Evolutionary conservation across 345 rosid species (phyloP).

Genomic region (Trapa bicornis): DNA sequence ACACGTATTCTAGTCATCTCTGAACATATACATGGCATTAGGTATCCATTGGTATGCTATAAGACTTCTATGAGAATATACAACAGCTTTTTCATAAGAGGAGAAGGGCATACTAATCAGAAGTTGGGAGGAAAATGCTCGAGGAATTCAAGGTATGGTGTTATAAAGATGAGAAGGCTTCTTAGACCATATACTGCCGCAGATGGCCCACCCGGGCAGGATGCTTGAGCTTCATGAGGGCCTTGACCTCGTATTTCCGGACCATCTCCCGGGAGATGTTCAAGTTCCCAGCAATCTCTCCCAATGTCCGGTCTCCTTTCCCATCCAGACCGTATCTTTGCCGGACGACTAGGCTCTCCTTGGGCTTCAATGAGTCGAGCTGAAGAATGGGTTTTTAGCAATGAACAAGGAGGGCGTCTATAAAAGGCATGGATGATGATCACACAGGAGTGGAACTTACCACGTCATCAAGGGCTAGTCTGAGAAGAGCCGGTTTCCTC

Average conservation of each 20-base stretch:
- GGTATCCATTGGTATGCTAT: not conserved
- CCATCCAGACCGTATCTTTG: constrained; percentile 93
- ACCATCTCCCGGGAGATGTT: constrained; percentile 97
- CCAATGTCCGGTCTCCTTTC: constrained; percentile 81
- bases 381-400: not conserved
- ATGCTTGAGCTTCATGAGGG: constrained; percentile 93
- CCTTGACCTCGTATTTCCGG: constrained; percentile 89
- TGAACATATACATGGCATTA: too few species aligned
- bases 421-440: not conserved
- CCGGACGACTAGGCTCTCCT: constrained; percentile 87
- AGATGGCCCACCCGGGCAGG: constrained; percentile 81
- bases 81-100: not conserved
- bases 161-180: not conserved
- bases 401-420: not conserved
- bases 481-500: constrained; percentile 71
- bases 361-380: constrained; percentile 22
- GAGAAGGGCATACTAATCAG: not conserved
- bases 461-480: constrained; percentile 98
- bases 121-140: not conserved
- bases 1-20: too few species aligned
- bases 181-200: constrained; percentile 52
- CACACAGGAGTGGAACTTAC: constrained; percentile 18
- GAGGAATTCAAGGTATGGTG: not conserved
- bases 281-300: constrained; percentile 87
- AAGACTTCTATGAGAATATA: not conserved